Evolutionary conservation across 1,284 basidiomycete genomes (phyloP).

Genomic region (Earliella scabrosa): DNA sequence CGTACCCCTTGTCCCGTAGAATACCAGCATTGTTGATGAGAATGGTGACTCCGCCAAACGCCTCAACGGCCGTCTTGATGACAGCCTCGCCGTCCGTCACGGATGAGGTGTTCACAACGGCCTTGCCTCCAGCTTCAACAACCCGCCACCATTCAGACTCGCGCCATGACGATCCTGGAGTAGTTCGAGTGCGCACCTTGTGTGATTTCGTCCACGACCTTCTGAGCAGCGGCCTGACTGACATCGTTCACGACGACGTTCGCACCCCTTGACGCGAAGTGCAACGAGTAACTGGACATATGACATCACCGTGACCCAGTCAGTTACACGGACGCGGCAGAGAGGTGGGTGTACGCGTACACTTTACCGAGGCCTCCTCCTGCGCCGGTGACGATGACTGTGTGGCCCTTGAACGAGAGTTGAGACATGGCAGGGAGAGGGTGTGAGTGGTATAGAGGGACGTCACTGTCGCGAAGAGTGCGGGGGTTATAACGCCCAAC

Average conservation of each 20-base stretch:
- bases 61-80: conserved; percentile 86
- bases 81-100: conserved; percentile 90
- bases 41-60: conserved; percentile 83
- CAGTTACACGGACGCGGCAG: conserved; percentile 1
- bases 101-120: conserved; percentile 86
- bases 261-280: conserved; percentile 91
- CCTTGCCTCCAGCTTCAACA: conserved; percentile 83
- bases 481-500: conserved; percentile 12
- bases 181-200: conserved; percentile 77
- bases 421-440: conserved; percentile 45
- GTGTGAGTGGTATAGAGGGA: not conserved
- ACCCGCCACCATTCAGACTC: not conserved
- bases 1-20: conserved; percentile 80
- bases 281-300: conserved; percentile 81
- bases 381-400: conserved; percentile 94
- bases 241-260: conserved; percentile 98
- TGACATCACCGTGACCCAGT: conserved; percentile 12
- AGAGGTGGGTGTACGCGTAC: conserved; percentile 43
- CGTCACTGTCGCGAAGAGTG: not conserved
- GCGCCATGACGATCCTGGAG: too few species aligned
- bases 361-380: conserved; percentile 93
- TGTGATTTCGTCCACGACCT: conserved; percentile 90
- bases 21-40: conserved; percentile 99
- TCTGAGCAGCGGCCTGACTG: conserved; percentile 86
- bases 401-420: conserved; percentile 89